Evolutionary conservation across 495 filamentous ascomycete genomes (phyloP).

Genomic region (Polyplosphaeria fusca): DNA sequence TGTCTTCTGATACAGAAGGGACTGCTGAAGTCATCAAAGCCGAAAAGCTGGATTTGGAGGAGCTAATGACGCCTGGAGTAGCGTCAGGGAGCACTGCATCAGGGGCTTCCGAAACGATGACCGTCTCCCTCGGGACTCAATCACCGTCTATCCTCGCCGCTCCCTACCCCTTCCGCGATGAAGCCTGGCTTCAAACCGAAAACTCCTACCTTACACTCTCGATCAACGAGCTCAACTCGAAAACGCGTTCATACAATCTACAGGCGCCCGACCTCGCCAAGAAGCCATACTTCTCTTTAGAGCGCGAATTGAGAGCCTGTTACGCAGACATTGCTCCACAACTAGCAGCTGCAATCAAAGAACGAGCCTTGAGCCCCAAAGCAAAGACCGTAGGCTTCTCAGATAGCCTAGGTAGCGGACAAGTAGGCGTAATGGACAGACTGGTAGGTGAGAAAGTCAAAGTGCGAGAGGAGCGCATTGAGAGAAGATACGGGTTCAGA

Average conservation of each 20-base stretch:
- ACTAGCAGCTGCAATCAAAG: slow-evolving; percentile 66
- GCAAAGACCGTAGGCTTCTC: slow-evolving; percentile 35
- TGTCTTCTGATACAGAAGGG: background rate
- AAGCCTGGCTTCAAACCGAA: slow-evolving; percentile 67
- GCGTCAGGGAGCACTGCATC: background rate
- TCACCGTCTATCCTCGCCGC: slow-evolving; percentile 36
- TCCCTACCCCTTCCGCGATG: slow-evolving; percentile 58
- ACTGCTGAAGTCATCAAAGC: slow-evolving; percentile 1
- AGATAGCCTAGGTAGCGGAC: slow-evolving; percentile 23
- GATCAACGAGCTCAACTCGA: slow-evolving; percentile 71
- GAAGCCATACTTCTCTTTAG: slow-evolving; percentile 85
- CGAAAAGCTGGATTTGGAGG: background rate
- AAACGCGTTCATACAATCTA: slow-evolving; percentile 88
- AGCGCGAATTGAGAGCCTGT: slow-evolving; percentile 75
- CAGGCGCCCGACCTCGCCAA: slow-evolving; percentile 89
- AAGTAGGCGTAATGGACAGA: slow-evolving; percentile 53
- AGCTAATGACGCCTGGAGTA: background rate
- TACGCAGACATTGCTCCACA: slow-evolving; percentile 81
- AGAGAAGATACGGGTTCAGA: slow-evolving; percentile 75
- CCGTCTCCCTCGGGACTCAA: background rate
- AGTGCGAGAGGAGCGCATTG: slow-evolving; percentile 65
- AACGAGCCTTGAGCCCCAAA: slow-evolving; percentile 57
- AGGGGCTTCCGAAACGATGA: background rate
- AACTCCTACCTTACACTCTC: slow-evolving; percentile 72
- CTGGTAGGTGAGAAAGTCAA: slow-evolving; percentile 53